A percentile compares a stretch with the other conserved stretches of the same genome.
phyloP scores from a whole-genome alignment of 768 basidiomycete genomes.

The Boletus patriciae region DNA sequence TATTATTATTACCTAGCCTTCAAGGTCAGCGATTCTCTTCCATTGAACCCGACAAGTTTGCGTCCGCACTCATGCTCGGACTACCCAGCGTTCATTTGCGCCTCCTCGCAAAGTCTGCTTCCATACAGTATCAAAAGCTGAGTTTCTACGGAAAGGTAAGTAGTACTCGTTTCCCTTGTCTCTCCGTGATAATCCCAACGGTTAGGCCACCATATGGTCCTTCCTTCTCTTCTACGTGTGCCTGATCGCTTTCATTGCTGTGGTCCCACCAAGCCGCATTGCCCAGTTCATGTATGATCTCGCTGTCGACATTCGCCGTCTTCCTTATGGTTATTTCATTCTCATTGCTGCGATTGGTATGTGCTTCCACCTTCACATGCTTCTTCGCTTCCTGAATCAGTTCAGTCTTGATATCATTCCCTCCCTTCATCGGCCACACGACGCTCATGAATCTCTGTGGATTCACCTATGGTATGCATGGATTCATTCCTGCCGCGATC shows the following conservation, averaged over 20 bases:
- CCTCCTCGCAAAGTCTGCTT: constrained; percentile 21
- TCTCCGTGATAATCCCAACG: constrained; percentile 11
- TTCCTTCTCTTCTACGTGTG: constrained; percentile 56
- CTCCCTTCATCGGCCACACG: constrained; percentile 34
- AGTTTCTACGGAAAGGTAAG: constrained; percentile 56
- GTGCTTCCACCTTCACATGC: constrained; percentile 55
- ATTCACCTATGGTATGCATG: constrained; percentile 80
- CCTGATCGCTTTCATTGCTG: constrained; percentile 42
- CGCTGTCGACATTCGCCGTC: constrained; percentile 58
- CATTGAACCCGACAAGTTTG: too few relatives aligned
- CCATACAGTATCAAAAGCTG: constrained; percentile 49
- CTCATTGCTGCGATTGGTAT: constrained; percentile 53
- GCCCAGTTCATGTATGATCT: constrained; percentile 71
- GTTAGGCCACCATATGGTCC: constrained; percentile 55
- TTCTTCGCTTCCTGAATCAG: constrained; percentile 36
- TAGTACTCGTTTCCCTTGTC: background rate
- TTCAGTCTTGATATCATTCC: constrained; percentile 32
- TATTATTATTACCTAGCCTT: background rate
- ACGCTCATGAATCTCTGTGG: constrained; percentile 61
- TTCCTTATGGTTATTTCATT: constrained; percentile 61
- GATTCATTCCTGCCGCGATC: constrained; percentile 63
- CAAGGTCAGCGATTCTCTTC: constrained; percentile 9
- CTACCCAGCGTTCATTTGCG: constrained; percentile 27
- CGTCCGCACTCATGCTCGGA: background rate
- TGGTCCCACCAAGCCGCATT: constrained; percentile 64